Conservation (phyloP, 768 basidiomycete species). For the Mycena olivaceomarginata region DNA sequence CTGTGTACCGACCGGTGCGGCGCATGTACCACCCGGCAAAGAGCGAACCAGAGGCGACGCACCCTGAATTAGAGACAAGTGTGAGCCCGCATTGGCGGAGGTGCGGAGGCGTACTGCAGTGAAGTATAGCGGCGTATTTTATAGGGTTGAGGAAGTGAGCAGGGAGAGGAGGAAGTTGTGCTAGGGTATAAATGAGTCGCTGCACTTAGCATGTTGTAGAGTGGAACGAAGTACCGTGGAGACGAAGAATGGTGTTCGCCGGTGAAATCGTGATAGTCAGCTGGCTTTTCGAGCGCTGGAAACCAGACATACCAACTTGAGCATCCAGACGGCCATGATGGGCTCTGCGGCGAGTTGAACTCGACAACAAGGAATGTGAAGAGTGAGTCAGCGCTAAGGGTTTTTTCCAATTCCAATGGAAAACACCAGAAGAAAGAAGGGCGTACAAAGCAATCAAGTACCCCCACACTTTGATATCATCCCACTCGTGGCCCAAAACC, state of each 20-base stretch:
- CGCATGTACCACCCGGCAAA: slow-evolving; percentile 75
- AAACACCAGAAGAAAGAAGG: not conserved
- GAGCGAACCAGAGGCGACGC: slow-evolving; percentile 78
- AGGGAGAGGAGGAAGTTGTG: slow-evolving; percentile 34
- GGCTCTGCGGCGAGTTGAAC: slow-evolving; percentile 74
- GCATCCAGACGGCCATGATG: slow-evolving; percentile 62
- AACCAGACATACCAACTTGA: slow-evolving; percentile 1
- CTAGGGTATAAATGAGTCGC: not conserved
- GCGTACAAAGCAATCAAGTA: slow-evolving; percentile 55
- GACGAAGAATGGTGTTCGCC: slow-evolving; percentile 69
- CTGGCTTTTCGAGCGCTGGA: not conserved
- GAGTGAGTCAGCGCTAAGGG: slow-evolving; percentile 61
- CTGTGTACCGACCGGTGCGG: slow-evolving; percentile 44
- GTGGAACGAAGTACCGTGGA: slow-evolving; percentile 22
- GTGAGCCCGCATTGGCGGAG: slow-evolving; percentile 75
- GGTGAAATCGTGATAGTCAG: slow-evolving; percentile 49
- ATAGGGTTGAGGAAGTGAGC: slow-evolving; percentile 62
- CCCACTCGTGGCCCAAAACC: slow-evolving; percentile 52
- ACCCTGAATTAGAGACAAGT: slow-evolving; percentile 79
- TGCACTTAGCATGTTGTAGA: not conserved
- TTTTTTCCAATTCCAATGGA: not conserved
- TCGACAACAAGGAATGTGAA: slow-evolving; percentile 76
- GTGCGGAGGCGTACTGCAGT: slow-evolving; percentile 72
- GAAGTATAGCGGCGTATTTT: slow-evolving; percentile 81
- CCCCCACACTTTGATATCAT: slow-evolving; percentile 70